Evolutionary conservation across 2,329 filamentous ascomycete genomes (phyloP).

Genomic region (Claviceps humidiphila): DNA sequence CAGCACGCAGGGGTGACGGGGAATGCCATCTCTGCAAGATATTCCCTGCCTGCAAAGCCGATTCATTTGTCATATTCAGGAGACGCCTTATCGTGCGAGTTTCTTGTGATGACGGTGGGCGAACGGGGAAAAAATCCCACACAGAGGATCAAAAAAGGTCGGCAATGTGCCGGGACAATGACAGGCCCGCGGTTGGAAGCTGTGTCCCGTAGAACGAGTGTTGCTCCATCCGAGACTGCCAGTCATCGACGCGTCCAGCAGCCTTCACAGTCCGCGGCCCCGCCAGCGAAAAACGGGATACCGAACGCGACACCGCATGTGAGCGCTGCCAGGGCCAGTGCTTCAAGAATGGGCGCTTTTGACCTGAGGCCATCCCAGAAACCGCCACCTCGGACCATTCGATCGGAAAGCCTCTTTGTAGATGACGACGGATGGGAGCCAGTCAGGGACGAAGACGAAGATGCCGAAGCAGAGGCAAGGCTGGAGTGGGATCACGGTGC

Average conservation of each 20-base stretch:
- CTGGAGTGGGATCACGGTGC: slow-evolving; percentile 63
- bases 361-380: slow-evolving; percentile 39
- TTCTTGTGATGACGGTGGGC: slow-evolving; percentile 71
- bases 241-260: slow-evolving; percentile 11
- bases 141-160: slow-evolving; percentile 34
- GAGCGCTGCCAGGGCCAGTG: slow-evolving; percentile 21
- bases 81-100: slow-evolving; percentile 59
- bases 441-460: slow-evolving; percentile 43
- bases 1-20: slow-evolving; percentile 59
- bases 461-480: slow-evolving; percentile 51
- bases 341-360: slow-evolving; percentile 24
- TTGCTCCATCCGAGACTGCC: slow-evolving; percentile 22
- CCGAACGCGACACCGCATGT: slow-evolving; percentile 20
- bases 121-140: slow-evolving; percentile 40
- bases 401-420: slow-evolving; percentile 60
- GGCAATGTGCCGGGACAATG: slow-evolving; percentile 23
- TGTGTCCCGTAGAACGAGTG: slow-evolving; percentile 30
- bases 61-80: slow-evolving; percentile 60
- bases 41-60: slow-evolving; percentile 58
- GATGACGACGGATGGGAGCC: slow-evolving; percentile 69
- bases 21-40: slow-evolving; percentile 52
- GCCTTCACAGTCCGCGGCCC: slow-evolving; percentile 4
- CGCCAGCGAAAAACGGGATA: not conserved
- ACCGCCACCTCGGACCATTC: slow-evolving; percentile 41
- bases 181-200: slow-evolving; percentile 33